Evolutionary conservation across 2,329 filamentous ascomycete species (phyloP), one percentile per base, ranked within the genome.

Genomic region (Raffaelea deltoideospora): DNA sequence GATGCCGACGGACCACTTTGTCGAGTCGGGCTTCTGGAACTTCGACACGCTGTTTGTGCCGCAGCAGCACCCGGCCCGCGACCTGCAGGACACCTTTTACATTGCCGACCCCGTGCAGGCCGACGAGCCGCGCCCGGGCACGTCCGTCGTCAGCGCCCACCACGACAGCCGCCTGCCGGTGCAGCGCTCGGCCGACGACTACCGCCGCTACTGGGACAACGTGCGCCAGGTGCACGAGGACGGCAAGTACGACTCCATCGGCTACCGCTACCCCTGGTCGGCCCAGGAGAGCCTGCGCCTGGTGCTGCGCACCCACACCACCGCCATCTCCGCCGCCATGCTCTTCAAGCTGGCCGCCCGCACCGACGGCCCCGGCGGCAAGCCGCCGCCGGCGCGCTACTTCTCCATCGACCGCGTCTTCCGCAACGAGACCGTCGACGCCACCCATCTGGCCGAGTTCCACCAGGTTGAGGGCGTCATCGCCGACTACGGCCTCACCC

Each of bases 371-470:
- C 82, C 84, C 5, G 70, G 76, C 48, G 72, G 73, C 33, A 63
- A 65, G 36, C 68, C 70, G 33, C 71, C 69, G 14, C 69, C 74
- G 26, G 86, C 85, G n/a, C 78, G 87, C 43, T 96, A 94, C 66
- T 98, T 98, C 67, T 94, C 85, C 43, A 98, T 98, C 55, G 90
- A 98, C 60, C 77, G 90, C 37, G 90, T 98, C 42, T 98, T 98
- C 78, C 76, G 85, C 47, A 98, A 98, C 59, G 90, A 98, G 61
- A 85, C 85, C 3, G 87, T 98, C 40, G 90, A 98, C 53, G 87
- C 87, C 13, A 98, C 90, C 9, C 90, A 98, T 66, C 61, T 98
- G 52, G 87, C 86, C 28, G 90, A 98, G 59, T 98, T 98, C 69
- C 90, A 98, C 63, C 90, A 98, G 56, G 84, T 96, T 24, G 90